Percentiles rank a stretch among this genome's conserved stretches.
phyloP scores from a whole-genome alignment of 2,329 filamentous ascomycete species.

The Colletotrichum sp. region DNA sequence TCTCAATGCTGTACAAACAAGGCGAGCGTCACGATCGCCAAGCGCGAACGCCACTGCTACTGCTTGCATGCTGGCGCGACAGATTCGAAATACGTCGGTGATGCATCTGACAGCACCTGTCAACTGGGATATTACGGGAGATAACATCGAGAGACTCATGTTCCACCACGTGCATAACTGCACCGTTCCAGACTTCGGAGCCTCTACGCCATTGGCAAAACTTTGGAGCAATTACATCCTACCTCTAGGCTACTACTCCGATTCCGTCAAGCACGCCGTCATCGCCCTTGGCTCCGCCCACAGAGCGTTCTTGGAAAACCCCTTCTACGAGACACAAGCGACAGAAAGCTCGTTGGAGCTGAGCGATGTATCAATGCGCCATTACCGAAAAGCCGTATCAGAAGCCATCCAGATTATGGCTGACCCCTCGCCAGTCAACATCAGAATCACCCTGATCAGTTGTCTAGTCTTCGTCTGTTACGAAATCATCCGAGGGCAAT shows the following conservation, averaged over 20 bases:
- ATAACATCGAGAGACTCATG: not conserved
- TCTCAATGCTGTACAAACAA: not conserved
- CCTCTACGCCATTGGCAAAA: not conserved
- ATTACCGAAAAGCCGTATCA: slow-evolving; percentile 5
- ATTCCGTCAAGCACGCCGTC: slow-evolving; percentile 11
- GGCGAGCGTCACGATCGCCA: not conserved
- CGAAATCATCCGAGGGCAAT: slow-evolving; percentile 9
- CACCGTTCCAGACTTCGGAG: slow-evolving; percentile 9
- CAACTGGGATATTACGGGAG: not conserved
- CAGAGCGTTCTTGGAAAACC: not conserved
- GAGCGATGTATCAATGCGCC: not conserved
- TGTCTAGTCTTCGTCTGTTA: slow-evolving; percentile 12
- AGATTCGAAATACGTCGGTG: not conserved
- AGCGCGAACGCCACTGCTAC: not conserved
- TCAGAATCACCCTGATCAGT: slow-evolving; percentile 5
- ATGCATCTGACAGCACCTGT: slow-evolving; percentile 2
- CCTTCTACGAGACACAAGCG: not conserved
- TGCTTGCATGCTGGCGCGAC: not conserved
- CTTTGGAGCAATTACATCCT: slow-evolving; percentile 16
- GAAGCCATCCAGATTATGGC: slow-evolving; percentile 13
- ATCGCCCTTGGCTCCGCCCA: slow-evolving; percentile 9
- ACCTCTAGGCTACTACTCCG: slow-evolving; percentile 7
- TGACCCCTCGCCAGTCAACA: slow-evolving; percentile 6
- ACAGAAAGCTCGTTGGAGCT: not conserved
- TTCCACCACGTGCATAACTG: slow-evolving; percentile 14